Conservation (phyloP, 176 grass and related monocot species). For the Musa schizocarpa region DNA sequence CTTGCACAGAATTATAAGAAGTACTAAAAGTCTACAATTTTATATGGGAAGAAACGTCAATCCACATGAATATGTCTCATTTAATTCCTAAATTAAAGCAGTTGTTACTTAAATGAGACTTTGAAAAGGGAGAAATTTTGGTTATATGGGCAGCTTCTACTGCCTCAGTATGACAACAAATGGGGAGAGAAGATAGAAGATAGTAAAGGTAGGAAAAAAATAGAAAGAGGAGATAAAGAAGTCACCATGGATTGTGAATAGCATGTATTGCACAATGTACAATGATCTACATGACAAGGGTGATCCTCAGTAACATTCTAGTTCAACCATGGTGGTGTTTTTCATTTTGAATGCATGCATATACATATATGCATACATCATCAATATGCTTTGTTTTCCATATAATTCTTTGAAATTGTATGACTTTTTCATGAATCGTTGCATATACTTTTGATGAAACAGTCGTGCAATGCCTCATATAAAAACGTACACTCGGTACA, state of each 20-base stretch:
- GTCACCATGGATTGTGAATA: too few relatives aligned
- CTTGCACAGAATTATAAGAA: too few relatives aligned
- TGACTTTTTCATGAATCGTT: not conserved
- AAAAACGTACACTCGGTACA: constrained; percentile 87
- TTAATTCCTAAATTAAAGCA: not conserved
- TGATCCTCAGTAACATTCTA: too few relatives aligned
- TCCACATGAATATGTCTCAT: not conserved
- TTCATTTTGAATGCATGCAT: not conserved
- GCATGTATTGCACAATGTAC: too few relatives aligned
- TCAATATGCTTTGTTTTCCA: not conserved
- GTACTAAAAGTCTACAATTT: too few relatives aligned
- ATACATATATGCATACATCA: not conserved
- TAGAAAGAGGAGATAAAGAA: not conserved
- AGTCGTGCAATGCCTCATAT: constrained; percentile 93
- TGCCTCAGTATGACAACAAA: not conserved
- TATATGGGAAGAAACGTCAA: too few relatives aligned
- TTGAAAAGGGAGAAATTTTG: not conserved
- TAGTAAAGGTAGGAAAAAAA: not conserved
- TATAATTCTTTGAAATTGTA: not conserved
- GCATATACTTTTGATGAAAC: constrained; percentile 22
- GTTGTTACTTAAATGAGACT: not conserved
- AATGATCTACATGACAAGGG: too few relatives aligned
- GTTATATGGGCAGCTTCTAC: not conserved
- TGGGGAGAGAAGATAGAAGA: not conserved
- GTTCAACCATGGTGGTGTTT: too few relatives aligned